Percentiles rank a stretch among this genome's conserved stretches.
These are phyloP conservation scores for Cucurbita argyrosperma DNA, from an alignment of 306 rosid genomes.

Conservation along the genomic window DNA sequence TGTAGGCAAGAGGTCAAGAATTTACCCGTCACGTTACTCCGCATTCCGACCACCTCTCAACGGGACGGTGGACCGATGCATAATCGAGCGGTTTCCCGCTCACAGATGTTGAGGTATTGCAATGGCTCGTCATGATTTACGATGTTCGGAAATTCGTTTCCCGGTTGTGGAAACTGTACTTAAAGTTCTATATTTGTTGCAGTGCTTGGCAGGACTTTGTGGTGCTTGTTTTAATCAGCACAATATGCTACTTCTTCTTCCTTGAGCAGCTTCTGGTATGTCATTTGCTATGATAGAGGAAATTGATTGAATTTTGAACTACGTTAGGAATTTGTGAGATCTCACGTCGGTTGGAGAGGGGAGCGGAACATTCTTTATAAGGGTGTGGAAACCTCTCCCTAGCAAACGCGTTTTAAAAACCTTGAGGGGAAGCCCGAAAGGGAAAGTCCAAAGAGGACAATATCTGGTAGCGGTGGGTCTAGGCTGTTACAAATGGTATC, in stretches of 20 bases:
- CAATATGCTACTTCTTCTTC: conserved; percentile 91
- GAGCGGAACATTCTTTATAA: too few species aligned
- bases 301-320: background rate
- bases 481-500: too few species aligned
- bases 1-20: conserved; percentile 77
- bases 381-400: too few species aligned
- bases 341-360: too few species aligned
- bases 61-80: conserved; percentile 29
- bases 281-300: background rate
- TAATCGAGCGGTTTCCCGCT: conserved; percentile 27
- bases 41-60: conserved; percentile 43
- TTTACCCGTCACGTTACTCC: conserved; percentile 85
- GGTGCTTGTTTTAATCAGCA: conserved; percentile 83
- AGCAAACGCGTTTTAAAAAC: too few species aligned
- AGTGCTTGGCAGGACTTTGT: conserved; percentile 99
- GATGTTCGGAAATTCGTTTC: background rate
- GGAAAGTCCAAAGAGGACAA: too few species aligned
- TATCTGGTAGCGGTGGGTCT: too few species aligned
- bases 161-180: background rate
- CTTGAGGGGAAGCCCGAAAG: too few species aligned
- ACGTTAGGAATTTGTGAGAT: background rate
- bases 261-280: conserved; percentile 95
- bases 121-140: background rate
- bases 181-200: conserved; percentile 8
- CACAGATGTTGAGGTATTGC: conserved; percentile 52